phyloP scores from a whole-genome alignment of 2,329 filamentous ascomycete species.

The Cordyceps cicadae region DNA sequence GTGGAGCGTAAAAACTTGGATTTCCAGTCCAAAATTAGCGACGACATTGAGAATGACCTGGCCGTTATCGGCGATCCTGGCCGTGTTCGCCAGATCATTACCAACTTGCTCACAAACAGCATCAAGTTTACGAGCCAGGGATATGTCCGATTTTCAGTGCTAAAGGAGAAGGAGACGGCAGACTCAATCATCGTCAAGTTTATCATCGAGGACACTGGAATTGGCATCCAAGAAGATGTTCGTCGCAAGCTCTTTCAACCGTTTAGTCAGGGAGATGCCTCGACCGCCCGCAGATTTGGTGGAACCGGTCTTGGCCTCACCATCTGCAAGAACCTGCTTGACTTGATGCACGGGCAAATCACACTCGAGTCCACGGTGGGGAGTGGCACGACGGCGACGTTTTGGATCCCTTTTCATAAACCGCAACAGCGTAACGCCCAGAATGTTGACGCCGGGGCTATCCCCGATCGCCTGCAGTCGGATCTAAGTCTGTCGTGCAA shows the following conservation, averaged over 20 bases:
- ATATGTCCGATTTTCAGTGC: slow-evolving; percentile 57
- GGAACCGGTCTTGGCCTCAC: slow-evolving; percentile 71
- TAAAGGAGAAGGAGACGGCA: slow-evolving; percentile 53
- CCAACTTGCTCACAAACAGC: slow-evolving; percentile 68
- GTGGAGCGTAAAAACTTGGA: slow-evolving; percentile 71
- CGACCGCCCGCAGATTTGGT: slow-evolving; percentile 69
- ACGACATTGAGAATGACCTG: slow-evolving; percentile 56
- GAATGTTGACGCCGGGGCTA: slow-evolving; percentile 52
- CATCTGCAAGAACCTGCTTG: slow-evolving; percentile 72
- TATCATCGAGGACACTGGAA: slow-evolving; percentile 67
- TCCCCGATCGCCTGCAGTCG: slow-evolving; percentile 59
- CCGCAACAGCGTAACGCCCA: slow-evolving; percentile 40
- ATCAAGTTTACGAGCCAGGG: slow-evolving; percentile 68
- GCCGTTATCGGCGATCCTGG: slow-evolving; percentile 83
- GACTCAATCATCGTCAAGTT: slow-evolving; percentile 63
- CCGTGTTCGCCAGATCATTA: slow-evolving; percentile 73
- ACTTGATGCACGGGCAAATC: slow-evolving; percentile 73
- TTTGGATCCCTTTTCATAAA: slow-evolving; percentile 71
- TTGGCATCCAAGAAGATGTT: slow-evolving; percentile 73
- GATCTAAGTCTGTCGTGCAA: slow-evolving; percentile 58
- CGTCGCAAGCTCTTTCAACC: slow-evolving; percentile 66
- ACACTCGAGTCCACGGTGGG: slow-evolving; percentile 58
- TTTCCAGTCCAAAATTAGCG: slow-evolving; percentile 57
- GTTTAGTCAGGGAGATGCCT: slow-evolving; percentile 75
- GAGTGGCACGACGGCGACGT: slow-evolving; percentile 63